A percentile compares a stretch with the other conserved stretches of the same genome.
Conservation (phyloP, 495 filamentous ascomycete genomes). For the Aspergillus leporis region DNA sequence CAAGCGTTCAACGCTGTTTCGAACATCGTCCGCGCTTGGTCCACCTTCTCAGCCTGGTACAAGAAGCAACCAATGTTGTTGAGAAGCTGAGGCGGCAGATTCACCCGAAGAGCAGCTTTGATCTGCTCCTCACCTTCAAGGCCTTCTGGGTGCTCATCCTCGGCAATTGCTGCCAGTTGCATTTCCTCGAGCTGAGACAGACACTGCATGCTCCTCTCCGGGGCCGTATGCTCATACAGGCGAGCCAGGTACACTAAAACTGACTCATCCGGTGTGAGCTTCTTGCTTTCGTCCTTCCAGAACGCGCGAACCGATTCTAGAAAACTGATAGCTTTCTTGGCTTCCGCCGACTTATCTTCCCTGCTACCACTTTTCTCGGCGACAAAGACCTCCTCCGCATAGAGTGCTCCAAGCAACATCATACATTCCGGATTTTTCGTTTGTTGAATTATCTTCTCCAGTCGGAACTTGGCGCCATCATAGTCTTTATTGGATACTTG, state of each 20-base stretch:
- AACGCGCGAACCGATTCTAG: conserved; percentile 81
- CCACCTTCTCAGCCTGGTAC: conserved; percentile 80
- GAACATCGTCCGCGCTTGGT: conserved; percentile 80
- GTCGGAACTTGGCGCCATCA: conserved; percentile 86
- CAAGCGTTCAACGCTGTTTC: conserved; percentile 87
- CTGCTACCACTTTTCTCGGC: conserved; percentile 69
- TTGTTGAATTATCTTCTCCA: conserved; percentile 90
- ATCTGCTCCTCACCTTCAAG: conserved; percentile 62
- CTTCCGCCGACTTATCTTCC: conserved; percentile 82
- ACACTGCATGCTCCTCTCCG: conserved; percentile 89
- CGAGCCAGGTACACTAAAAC: conserved; percentile 91
- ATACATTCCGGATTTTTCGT: conserved; percentile 87
- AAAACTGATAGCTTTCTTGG: conserved; percentile 77
- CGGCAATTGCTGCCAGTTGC: conserved; percentile 70
- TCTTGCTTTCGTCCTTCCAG: conserved; percentile 90
- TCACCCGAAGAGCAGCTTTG: conserved; percentile 63
- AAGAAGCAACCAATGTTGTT: conserved; percentile 98
- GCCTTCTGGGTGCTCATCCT: conserved; percentile 66
- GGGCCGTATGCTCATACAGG: conserved; percentile 80
- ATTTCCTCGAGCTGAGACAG: conserved; percentile 86
- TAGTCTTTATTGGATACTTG: conserved; percentile 79
- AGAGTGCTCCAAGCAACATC: conserved; percentile 82
- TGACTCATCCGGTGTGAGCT: conserved; percentile 72
- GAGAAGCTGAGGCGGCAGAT: conserved; percentile 83
- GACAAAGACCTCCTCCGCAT: conserved; percentile 90